These are phyloP conservation scores for Melampsora larici-populina DNA, from an alignment of 1,284 basidiomycete species.

Conservation along the genomic window DNA sequence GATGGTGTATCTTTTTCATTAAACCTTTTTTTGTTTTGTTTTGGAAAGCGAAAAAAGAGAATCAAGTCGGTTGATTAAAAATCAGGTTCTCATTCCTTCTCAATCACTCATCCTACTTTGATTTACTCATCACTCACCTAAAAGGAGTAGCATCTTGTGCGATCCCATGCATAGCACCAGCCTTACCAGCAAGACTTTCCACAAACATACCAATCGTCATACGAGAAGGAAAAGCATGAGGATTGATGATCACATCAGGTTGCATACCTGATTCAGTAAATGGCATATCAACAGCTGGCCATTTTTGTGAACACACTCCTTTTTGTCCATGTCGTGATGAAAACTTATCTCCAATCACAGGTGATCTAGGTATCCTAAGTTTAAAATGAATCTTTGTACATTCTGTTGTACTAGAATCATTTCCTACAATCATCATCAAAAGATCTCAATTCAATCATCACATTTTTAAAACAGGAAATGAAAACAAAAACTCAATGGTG, in stretches of 20 bases:
- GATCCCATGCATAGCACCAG: conserved; percentile 95
- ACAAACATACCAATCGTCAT: conserved; percentile 99
- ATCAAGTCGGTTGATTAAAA: too few species aligned
- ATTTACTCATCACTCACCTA: too few species aligned
- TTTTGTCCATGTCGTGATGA: conserved; percentile 99
- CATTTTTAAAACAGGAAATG: too few species aligned
- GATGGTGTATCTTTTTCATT: conserved; percentile 92
- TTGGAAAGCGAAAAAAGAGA: too few species aligned
- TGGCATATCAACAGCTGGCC: conserved; percentile 97
- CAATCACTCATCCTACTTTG: too few species aligned
- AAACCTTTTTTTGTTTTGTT: too few species aligned
- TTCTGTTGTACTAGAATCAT: conserved; percentile 79
- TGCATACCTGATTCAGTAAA: conserved; percentile 98
- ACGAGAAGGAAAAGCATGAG: conserved; percentile 97
- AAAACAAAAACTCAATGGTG: too few species aligned
- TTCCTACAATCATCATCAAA: too few species aligned
- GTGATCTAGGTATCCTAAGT: conserved; percentile 85
- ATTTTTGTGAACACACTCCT: conserved; percentile 99
- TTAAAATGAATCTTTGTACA: conserved; percentile 79
- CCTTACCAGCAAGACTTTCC: conserved; percentile 97
- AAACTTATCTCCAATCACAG: conserved; percentile 99
- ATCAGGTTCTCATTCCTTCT: too few species aligned
- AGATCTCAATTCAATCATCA: too few species aligned
- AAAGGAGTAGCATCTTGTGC: conserved; percentile 98
- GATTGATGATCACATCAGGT: conserved; percentile 99